Base-by-base conservation (phyloP, 1,284 basidiomycete genomes). In the Naganishia sp. region DNA sequence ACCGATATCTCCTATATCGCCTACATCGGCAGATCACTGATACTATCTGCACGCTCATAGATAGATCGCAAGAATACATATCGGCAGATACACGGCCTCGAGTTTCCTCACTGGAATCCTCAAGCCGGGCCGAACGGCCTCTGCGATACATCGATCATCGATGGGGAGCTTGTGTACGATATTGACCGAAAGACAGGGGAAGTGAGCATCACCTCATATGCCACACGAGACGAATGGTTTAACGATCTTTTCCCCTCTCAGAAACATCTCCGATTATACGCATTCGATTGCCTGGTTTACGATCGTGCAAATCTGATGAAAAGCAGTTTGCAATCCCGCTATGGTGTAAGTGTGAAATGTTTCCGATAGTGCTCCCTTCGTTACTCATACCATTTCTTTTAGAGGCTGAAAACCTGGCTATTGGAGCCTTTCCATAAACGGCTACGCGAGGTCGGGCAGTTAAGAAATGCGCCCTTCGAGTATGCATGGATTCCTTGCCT, bases 31-130 rank as follows among this genome's bases (percentile, higher is more conserved):
- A 32, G 5, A 13, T 18, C 25, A 31, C 28, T 32, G 15, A 35
- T n/a, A 52, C 10, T 32, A 23, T 35, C 31, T 66, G 39, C 42
- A 56, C 42, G 17, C 32, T 23, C 23, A 13, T 18, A 97, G 94
- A 93, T 99, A 74, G 94, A 99, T 82, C 88, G 96, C 63, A 93
- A 95, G 75, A 95, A 99, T 73, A 82, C 84, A 6, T 99, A 94
- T 77, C 88, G 89, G 70, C 78, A 85, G 71, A 79, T 93, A 9
- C 75, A 81, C 23, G 89, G 89, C 3, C 82, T 99, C 55, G 89
- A 85, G 79, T 98, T 99, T 73, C 94, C 95, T 6, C 90, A 94
- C 74, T 86, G 83, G 21, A 81, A 82, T 70, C 83, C 80, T 54
- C 88, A 87, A 58, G 46, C 21, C 1, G 43, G 47, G n/a, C 42